Evolutionary conservation across 1,139 yeast species (phyloP), one percentile per base, ranked within the genome.

Genomic region (Debaryomyces subglobosus): DNA sequence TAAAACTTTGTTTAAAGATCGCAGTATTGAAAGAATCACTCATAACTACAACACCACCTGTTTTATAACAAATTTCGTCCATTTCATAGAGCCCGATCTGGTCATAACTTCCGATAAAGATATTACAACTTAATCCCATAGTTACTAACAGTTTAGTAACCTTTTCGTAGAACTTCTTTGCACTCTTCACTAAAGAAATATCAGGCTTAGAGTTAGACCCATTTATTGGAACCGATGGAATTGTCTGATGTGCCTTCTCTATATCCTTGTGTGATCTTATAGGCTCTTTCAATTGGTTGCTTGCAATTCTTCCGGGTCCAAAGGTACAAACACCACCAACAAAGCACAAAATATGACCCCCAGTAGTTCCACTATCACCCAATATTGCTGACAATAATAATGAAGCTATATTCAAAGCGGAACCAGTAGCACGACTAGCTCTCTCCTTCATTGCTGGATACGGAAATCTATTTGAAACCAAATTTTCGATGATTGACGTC

Each of bases 21-120:
- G 89, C 79, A 0, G 88, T 83, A 43, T 78, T 75, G 57, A 84
- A 84, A 3, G 85, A 80, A 63, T 84, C 89, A 53, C 84, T 73
- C 73, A 84, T 76, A 1, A 84, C 83, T 5, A 83, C 75, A 3
- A 72, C 70, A 36, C 89, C 89, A 10, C 89, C 89, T 2, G 88
- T 82, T 49, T 74, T 75, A 53, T 77, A 71, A 48, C 83, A 72
- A 5, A 83, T 67, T 36, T 77, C 74, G 50, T 81, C 86, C 89
- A 84, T 84, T 60, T 84, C 89, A 55, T 67, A 79, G 12, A 84
- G 66, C 0, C 89, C 89, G 29, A 83, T 78, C 64, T 84, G 89
- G 60, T 84, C 89, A 61, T 84, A 84, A 24, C 85, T 77, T 16
- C 89, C 89, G 47, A 83, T 74, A 56, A 84, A 82, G 21, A 81